These are phyloP conservation scores for Suillus subalutaceus DNA, from an alignment of 768 basidiomycete species.

Conservation along the genomic window DNA sequence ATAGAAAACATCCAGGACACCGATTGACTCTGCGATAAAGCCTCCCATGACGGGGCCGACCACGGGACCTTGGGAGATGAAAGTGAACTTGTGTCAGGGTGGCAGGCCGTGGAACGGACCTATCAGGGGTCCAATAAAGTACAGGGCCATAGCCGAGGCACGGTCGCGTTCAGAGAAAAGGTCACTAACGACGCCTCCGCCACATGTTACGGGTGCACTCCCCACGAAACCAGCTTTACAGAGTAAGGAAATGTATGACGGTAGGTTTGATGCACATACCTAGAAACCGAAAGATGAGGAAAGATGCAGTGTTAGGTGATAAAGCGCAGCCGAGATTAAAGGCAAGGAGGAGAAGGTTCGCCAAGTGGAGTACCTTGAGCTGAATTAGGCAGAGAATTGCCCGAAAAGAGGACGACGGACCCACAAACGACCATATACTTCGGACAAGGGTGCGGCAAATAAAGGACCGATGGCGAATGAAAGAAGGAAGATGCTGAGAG, in stretches of 20 bases:
- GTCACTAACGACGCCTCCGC: constrained; percentile 67
- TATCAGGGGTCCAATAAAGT: constrained; percentile 58
- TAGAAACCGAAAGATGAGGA: constrained; percentile 71
- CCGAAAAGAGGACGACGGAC: neutral
- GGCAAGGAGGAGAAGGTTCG: neutral
- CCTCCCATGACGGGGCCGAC: no score
- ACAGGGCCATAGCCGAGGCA: constrained; percentile 72
- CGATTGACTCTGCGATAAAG: no score
- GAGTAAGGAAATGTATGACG: neutral
- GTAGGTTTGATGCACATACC: constrained; percentile 41
- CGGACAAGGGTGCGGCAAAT: neutral
- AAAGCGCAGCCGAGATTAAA: neutral
- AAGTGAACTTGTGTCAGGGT: neutral
- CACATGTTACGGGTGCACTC: constrained; percentile 64
- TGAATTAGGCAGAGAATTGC: neutral
- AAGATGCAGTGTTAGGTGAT: constrained; percentile 27
- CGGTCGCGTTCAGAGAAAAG: constrained; percentile 64
- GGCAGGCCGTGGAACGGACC: constrained; percentile 32
- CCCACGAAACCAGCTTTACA: constrained; percentile 61
- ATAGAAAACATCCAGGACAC: no score
- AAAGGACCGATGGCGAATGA: neutral
- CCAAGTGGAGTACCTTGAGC: neutral
- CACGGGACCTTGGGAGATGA: constrained; percentile 34
- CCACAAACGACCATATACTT: constrained; percentile 29
- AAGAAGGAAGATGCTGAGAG: neutral